Conservation (phyloP, 2,329 filamentous ascomycete species). For the Colletotrichum higginsianum region DNA sequence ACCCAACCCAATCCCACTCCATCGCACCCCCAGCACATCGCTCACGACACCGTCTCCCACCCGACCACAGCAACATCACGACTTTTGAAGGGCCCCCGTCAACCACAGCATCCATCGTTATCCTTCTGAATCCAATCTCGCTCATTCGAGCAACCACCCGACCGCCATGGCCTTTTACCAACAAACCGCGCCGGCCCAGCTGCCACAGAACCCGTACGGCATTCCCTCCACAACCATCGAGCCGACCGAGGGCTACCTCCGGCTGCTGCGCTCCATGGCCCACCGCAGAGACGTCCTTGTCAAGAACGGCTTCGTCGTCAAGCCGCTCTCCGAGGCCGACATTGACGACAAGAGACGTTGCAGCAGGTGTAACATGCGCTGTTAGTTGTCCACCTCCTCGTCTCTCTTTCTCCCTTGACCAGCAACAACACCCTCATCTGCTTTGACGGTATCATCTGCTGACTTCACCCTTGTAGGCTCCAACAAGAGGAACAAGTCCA, state of each 20-base stretch:
- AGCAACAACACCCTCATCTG: no score
- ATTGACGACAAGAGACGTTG: constrained; percentile 52
- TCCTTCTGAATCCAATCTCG: no score
- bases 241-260: constrained; percentile 43
- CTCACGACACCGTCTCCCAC: background rate
- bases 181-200: background rate
- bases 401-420: background rate
- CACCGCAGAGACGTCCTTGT: constrained; percentile 44
- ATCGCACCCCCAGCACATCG: background rate
- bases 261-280: constrained; percentile 43
- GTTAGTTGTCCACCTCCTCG: constrained; percentile 1
- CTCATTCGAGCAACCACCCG: background rate
- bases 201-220: constrained; percentile 27
- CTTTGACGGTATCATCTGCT: background rate
- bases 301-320: constrained; percentile 48
- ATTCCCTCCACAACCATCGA: constrained; percentile 38
- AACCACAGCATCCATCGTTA: background rate
- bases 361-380: constrained; percentile 46
- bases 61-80: background rate
- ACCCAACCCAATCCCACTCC: background rate
- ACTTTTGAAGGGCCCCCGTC: no score
- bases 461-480: constrained; percentile 20
- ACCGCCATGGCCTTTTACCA: constrained; percentile 16
- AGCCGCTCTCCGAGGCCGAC: constrained; percentile 46
- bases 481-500: constrained; percentile 35